Base-by-base conservation (phyloP, 306 rosid genomes). In the Gastrolobium bilobum region DNA sequence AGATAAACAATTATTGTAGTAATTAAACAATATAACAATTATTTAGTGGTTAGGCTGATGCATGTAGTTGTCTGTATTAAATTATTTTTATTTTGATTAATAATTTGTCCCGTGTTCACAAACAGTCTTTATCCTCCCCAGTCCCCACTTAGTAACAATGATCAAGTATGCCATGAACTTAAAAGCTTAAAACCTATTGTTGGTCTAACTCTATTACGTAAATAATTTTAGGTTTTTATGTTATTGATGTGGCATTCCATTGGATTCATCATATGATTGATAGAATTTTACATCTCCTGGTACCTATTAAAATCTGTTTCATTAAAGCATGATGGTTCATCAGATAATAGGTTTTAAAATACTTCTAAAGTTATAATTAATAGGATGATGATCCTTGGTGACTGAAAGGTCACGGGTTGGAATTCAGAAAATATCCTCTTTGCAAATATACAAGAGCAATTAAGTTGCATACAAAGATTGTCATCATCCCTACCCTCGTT, bases 261-360 rank as follows among this genome's bases (percentile, higher is more conserved):
- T 69, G 39, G 52, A 35, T 43, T 69, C 42, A 59, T 78, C 4
- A 11, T 52, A 15, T 52, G 64, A 44, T 42, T 58, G 30, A 39
- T 30, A 56, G 33, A 38, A 44, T 68, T 51, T 14, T 35, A 15
- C 11, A n/a, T 62, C 44, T 48, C 39, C 29, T 57, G 38, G 66
- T 76, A 68, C 81, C 8, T 34, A 69, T 9, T 53, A 77, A 56
- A 72, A 58, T 29, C 53, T 69, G 58, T 13, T 15, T 73, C 9
- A 7, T 67, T 34, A 33, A 56, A 39, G 51, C 40, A 39, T 73
- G 61, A 58, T 53, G 67, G 48, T 50, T 78, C 35, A n/a, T 57
- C 48, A 9, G 42, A 46, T 46, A 6, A 51, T 56, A 67, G 48
- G 60, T 57, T 66, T 61, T 68, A 44, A 38, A 40, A 73, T 42